A percentile compares a stretch with the other conserved stretches of the same genome.
phyloP scores from a whole-genome alignment of 1,284 basidiomycete species.

The Cerrena zonata region DNA sequence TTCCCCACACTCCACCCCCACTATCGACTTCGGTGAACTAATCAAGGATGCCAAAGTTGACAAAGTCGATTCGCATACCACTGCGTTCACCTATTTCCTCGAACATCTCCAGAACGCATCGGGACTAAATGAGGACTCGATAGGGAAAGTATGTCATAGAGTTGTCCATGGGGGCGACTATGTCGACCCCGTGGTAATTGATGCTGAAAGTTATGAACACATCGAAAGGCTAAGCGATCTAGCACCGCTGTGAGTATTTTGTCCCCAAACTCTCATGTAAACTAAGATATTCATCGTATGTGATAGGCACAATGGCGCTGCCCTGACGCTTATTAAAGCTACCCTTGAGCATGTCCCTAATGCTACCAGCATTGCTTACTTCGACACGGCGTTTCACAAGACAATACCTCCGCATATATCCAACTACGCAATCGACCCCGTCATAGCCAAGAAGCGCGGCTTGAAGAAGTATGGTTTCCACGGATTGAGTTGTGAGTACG shows the following conservation, averaged over 20 bases:
- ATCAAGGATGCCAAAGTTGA: conserved; percentile 34
- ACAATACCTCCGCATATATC: conserved; percentile 70
- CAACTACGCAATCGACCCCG: conserved; percentile 70
- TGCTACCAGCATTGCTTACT: conserved; percentile 63
- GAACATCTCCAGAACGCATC: conserved; percentile 39
- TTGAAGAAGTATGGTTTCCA: conserved; percentile 87
- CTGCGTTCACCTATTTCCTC: conserved; percentile 64
- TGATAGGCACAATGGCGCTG: conserved; percentile 55
- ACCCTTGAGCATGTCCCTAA: conserved; percentile 61
- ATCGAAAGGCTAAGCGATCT: conserved; percentile 75
- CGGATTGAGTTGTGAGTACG: conserved; percentile 60
- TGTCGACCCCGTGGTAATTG: conserved; percentile 61
- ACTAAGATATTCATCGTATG: not conserved
- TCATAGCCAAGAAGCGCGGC: conserved; percentile 55
- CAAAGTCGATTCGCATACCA: conserved; percentile 48
- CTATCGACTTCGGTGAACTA: conserved; percentile 18
- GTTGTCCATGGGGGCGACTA: conserved; percentile 83
- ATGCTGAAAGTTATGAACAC: conserved; percentile 53
- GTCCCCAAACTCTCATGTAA: not conserved
- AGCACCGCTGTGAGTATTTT: conserved; percentile 64
- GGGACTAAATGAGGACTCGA: conserved; percentile 38
- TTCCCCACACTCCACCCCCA: conserved; percentile 31
- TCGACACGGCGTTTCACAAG: conserved; percentile 82
- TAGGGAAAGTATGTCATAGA: conserved; percentile 59
- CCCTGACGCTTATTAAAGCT: conserved; percentile 55